phyloP scores from a whole-genome alignment of 1,284 basidiomycete species.

The Apiotrichum sp. region DNA sequence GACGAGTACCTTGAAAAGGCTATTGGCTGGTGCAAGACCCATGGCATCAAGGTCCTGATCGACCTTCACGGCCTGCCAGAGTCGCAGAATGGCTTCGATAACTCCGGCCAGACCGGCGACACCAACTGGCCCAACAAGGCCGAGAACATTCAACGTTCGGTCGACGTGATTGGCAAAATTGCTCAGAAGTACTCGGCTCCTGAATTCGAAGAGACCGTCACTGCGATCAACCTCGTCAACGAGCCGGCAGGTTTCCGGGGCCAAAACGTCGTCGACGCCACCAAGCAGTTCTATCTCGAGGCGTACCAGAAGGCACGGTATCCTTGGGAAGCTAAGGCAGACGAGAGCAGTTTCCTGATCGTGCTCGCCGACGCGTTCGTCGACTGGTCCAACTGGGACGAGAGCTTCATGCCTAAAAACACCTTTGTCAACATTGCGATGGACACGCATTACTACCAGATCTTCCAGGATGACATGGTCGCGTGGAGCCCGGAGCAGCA shows the following conservation, averaged over 20 bases:
- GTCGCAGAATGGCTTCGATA: constrained; percentile 75
- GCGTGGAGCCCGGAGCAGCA: not conserved
- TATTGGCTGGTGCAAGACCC: constrained; percentile 66
- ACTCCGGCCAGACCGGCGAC: constrained; percentile 61
- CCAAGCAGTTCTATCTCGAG: constrained; percentile 56
- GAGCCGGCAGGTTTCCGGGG: constrained; percentile 38
- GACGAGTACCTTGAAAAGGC: constrained; percentile 53
- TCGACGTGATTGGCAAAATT: constrained; percentile 79
- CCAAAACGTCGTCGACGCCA: constrained; percentile 36
- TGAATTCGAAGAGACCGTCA: constrained; percentile 71
- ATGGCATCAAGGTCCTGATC: constrained; percentile 69
- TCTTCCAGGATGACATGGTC: constrained; percentile 40
- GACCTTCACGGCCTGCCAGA: constrained; percentile 69
- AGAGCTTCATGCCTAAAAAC: constrained; percentile 61
- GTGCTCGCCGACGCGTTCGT: constrained; percentile 77
- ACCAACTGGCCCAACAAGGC: constrained; percentile 66
- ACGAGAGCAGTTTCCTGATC: constrained; percentile 72
- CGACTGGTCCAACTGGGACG: constrained; percentile 57
- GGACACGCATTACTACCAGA: constrained; percentile 51
- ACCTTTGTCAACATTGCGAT: constrained; percentile 67
- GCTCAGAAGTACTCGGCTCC: constrained; percentile 87
- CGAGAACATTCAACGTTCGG: constrained; percentile 71
- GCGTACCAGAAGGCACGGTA: constrained; percentile 71
- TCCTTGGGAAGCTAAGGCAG: constrained; percentile 69
- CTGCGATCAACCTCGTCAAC: constrained; percentile 55